A percentile compares a stretch with the other conserved stretches of the same genome.
Evolutionary conservation across 306 rosid species (phyloP).

Genomic region (Medicago lupulina): DNA sequence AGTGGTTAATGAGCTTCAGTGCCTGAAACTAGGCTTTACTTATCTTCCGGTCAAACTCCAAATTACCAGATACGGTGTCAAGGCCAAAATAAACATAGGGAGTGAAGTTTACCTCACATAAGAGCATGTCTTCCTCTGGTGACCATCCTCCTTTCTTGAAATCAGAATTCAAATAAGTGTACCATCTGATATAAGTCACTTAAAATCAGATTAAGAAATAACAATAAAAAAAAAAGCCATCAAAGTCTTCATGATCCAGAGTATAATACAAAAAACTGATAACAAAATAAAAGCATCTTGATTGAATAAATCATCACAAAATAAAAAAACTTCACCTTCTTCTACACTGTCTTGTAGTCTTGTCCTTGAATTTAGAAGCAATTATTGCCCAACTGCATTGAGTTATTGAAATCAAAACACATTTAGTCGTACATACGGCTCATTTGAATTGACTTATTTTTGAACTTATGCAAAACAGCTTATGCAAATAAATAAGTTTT

Average conservation of each 20-base stretch:
- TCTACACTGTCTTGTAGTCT: slow-evolving; percentile 99
- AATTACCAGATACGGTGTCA: background rate
- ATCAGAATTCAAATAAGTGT: slow-evolving; percentile 96
- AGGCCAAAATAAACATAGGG: background rate
- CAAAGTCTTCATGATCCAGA: slow-evolving; percentile 10
- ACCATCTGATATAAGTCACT: slow-evolving; percentile 73
- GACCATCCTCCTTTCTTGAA: slow-evolving; percentile 99
- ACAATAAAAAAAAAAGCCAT: slow-evolving; percentile 27
- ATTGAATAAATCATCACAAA: slow-evolving; percentile 45
- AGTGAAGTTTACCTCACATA: slow-evolving; percentile 76
- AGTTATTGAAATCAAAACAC: slow-evolving; percentile 35
- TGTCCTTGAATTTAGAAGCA: slow-evolving; percentile 95
- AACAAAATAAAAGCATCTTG: slow-evolving; percentile 22
- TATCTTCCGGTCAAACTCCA: background rate
- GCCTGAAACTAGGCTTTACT: background rate
- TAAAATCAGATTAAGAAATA: slow-evolving; percentile 43
- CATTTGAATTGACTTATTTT: too few relatives aligned
- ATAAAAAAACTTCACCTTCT: slow-evolving; percentile 67
- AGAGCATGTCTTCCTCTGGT: slow-evolving; percentile 93
- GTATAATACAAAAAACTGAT: background rate
- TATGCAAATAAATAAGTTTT: too few relatives aligned
- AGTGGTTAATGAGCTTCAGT: too few relatives aligned
- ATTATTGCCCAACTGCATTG: slow-evolving; percentile 88
- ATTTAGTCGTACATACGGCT: slow-evolving; percentile 24
- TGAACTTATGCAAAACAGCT: too few relatives aligned